Evolutionary conservation across 2,329 filamentous ascomycete genomes (phyloP).

Genomic region (Exophiala sp.): DNA sequence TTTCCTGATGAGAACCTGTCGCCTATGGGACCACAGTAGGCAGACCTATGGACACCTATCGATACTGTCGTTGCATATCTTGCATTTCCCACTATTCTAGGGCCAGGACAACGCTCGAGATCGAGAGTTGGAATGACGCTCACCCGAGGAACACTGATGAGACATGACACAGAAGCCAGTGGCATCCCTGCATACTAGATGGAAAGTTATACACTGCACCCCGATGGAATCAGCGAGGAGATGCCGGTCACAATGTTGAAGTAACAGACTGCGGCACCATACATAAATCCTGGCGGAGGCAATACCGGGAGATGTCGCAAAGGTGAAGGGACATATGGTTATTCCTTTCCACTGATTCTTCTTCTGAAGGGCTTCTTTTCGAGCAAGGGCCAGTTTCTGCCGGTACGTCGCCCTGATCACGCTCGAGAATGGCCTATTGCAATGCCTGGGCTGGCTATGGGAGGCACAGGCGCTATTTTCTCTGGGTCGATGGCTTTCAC

Average conservation of each 20-base stretch:
- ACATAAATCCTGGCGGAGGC: conserved; percentile 38
- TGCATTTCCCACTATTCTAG: too few relatives aligned
- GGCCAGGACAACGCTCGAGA: too few relatives aligned
- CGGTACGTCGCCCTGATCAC: conserved; percentile 11
- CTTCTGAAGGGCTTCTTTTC: conserved; percentile 6
- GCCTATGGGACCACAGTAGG: conserved; percentile 25
- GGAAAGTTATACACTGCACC: conserved; percentile 36
- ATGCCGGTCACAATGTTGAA: conserved; percentile 42
- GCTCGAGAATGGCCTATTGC: too few relatives aligned
- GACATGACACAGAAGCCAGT: conserved; percentile 34
- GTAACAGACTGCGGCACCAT: conserved; percentile 38
- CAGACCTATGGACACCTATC: too few relatives aligned
- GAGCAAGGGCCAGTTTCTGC: conserved; percentile 17
- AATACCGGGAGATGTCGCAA: conserved; percentile 34
- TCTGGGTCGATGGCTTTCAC: too few relatives aligned
- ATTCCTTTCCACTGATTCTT: conserved; percentile 12
- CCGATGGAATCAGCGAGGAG: conserved; percentile 35
- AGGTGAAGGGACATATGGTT: conserved; percentile 25
- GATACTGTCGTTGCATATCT: too few relatives aligned
- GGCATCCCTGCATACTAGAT: conserved; percentile 36
- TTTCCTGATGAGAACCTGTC: conserved; percentile 28
- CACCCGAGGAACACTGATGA: conserved; percentile 19
- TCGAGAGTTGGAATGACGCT: conserved; percentile 1
- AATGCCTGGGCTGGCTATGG: too few relatives aligned
- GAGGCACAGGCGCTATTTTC: neutral